phyloP scores from a whole-genome alignment of 495 filamentous ascomycete species.

The Penicillium canariense region DNA sequence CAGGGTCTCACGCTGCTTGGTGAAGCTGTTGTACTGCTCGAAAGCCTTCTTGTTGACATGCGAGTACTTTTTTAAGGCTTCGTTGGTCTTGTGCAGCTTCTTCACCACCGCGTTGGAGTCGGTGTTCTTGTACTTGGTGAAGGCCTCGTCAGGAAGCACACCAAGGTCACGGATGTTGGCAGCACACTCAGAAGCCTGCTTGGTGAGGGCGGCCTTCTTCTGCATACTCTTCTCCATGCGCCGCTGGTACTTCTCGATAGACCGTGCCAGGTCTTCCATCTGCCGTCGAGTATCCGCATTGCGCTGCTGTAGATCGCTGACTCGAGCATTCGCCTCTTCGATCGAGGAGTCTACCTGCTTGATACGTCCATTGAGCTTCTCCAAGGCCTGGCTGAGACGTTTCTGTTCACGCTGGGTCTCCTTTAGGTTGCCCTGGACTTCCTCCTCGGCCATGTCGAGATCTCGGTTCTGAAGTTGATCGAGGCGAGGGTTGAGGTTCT shows the following conservation, averaged over 20 bases:
- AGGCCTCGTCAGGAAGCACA: slow-evolving; percentile 90
- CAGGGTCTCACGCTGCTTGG: slow-evolving; percentile 80
- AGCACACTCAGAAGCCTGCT: slow-evolving; percentile 73
- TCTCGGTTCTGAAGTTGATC: slow-evolving; percentile 83
- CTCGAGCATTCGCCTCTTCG: slow-evolving; percentile 58
- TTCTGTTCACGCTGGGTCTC: slow-evolving; percentile 81
- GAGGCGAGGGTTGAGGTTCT: slow-evolving; percentile 79
- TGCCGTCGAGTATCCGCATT: slow-evolving; percentile 64
- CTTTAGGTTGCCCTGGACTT: slow-evolving; percentile 64
- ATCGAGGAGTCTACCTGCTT: slow-evolving; percentile 68
- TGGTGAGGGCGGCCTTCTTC: slow-evolving; percentile 73
- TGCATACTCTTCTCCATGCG: slow-evolving; percentile 88
- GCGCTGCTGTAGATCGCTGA: slow-evolving; percentile 60
- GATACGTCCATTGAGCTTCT: slow-evolving; percentile 63
- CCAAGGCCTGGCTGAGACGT: slow-evolving; percentile 60
- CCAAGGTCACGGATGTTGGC: slow-evolving; percentile 91
- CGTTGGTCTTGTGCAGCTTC: slow-evolving; percentile 88
- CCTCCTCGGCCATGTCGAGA: slow-evolving; percentile 62
- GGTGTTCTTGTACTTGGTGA: slow-evolving; percentile 81
- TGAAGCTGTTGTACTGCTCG: slow-evolving; percentile 98
- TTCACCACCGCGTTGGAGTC: slow-evolving; percentile 78
- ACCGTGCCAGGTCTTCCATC: slow-evolving; percentile 71
- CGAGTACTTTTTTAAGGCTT: slow-evolving; percentile 90
- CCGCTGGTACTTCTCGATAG: slow-evolving; percentile 86
- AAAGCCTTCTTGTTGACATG: slow-evolving; percentile 99